Evolutionary conservation across 2,329 filamentous ascomycete genomes (phyloP).

Genomic region (Colletotrichum scovillei): DNA sequence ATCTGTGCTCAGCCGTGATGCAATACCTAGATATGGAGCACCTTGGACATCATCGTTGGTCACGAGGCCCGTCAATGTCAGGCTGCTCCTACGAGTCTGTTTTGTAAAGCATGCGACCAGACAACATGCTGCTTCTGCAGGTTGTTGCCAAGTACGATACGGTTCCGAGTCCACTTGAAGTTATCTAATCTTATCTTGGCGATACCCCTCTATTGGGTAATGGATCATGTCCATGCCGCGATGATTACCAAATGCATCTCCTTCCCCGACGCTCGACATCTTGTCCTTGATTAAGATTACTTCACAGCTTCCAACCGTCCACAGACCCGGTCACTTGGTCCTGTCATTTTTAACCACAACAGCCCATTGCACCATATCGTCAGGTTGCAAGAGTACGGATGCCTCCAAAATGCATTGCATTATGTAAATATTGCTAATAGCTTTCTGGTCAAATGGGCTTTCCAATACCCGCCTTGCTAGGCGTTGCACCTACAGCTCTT

Average conservation of each 20-base stretch:
- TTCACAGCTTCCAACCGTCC: not conserved
- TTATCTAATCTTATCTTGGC: conserved; percentile 35
- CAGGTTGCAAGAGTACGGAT: not conserved
- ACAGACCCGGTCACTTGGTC: not conserved
- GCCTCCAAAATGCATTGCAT: conserved; percentile 10
- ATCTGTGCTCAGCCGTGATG: not conserved
- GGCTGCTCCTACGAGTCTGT: not conserved
- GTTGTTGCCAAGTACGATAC: not conserved
- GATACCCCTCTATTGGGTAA: conserved; percentile 26
- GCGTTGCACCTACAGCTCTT: not conserved
- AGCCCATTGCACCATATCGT: not conserved
- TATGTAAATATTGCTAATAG: conserved; percentile 31
- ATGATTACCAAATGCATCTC: conserved; percentile 12
- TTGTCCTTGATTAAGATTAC: conserved; percentile 10
- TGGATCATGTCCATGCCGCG: conserved; percentile 5
- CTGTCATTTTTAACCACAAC: no score
- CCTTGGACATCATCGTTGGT: not conserved
- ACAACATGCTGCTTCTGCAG: not conserved
- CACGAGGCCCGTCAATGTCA: not conserved
- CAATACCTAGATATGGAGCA: no score
- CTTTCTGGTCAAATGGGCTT: not conserved
- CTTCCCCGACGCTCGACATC: conserved; percentile 1
- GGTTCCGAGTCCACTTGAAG: not conserved
- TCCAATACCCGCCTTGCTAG: not conserved
- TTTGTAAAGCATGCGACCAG: not conserved